Base-by-base conservation (phyloP, 108 stramenopile genomes). In the Discostella pseudostelligera region DNA sequence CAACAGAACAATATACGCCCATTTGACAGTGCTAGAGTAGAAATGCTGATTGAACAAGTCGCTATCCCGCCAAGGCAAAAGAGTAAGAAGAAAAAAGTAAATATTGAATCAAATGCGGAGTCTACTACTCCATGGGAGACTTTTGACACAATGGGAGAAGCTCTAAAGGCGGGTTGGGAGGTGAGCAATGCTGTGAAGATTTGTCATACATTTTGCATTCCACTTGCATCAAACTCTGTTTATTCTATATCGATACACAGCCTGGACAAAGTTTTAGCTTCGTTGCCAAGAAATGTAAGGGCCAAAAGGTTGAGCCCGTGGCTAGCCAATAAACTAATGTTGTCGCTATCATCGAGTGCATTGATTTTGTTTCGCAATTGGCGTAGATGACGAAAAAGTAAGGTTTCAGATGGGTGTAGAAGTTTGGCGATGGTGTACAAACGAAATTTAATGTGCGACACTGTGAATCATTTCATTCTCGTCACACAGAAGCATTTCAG, bases 251-350 rank as follows among this genome's bases (percentile, higher is more conserved):
- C 13, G 14, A 19, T 22, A 17, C 50, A 9, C 53, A 79, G 70
- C 89, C 89, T 22, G 89, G 89, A 8, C 87, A 91, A 72, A 84
- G 71, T 54, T 92, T 92, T 56, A 84, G 83, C 44, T 92, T 92
- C 53, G 74, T 85, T 22, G 85, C 87, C 22, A 88, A 46, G 8
- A 80, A 84, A 43, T 84, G 86, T 22, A 87, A 82, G 56, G 90
- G 90, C 8, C 90, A 92, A 56, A 68, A 81, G 37, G 67, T 87
- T 20, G 56, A 78, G 56, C 72, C 72, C 39, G 28, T 67, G 28
- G 53, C 14, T 60, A 66, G 20, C 39, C 10, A 22, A 24, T 24
- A 24, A 24, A 12, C 17, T n/a, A n/a, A n/a, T n/a, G n/a, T n/a
- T n/a, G n/a, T n/a, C n/a, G n/a, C n/a, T n/a, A n/a, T n/a, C n/a